phyloP scores from a whole-genome alignment of 2,329 filamentous ascomycete genomes.

The Zymoseptoria brevis region DNA sequence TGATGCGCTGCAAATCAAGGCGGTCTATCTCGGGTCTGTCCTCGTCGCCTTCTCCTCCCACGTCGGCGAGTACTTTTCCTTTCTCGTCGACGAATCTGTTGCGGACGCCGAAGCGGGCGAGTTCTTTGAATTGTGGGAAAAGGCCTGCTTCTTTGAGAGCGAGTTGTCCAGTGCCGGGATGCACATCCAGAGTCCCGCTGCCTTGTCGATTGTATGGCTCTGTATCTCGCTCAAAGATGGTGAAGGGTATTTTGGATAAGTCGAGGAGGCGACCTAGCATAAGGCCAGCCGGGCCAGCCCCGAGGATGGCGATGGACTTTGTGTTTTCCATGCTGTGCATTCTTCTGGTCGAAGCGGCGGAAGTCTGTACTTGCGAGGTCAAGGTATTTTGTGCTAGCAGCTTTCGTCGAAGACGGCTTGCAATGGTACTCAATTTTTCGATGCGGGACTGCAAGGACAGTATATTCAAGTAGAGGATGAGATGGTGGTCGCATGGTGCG shows the following conservation, averaged over 20 bases:
- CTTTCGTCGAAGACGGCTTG: neutral
- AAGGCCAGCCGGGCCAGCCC: conserved; percentile 27
- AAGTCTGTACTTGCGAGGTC: neutral
- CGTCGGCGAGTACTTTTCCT: conserved; percentile 12
- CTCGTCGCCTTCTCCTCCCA: conserved; percentile 17
- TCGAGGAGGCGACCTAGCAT: conserved; percentile 24
- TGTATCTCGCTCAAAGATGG: conserved; percentile 25
- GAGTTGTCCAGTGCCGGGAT: conserved; percentile 22
- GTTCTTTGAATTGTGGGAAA: conserved; percentile 21
- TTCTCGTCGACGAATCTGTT: conserved; percentile 12
- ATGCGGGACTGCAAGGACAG: neutral
- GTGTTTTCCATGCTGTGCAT: neutral
- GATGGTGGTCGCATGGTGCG: neutral
- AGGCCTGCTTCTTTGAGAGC: conserved; percentile 26
- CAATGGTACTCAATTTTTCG: neutral
- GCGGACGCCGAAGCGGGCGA: conserved; percentile 23
- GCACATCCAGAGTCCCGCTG: conserved; percentile 28
- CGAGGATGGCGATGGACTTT: conserved; percentile 27
- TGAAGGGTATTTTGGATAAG: conserved; percentile 17
- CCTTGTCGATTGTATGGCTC: conserved; percentile 5
- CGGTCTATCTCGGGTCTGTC: conserved; percentile 38
- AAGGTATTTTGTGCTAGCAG: neutral
- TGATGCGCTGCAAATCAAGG: conserved; percentile 28
- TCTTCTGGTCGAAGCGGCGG: neutral
- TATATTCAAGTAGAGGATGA: neutral